Evolutionary conservation across 257 asterid genomes (phyloP), one percentile per base, ranked within the genome.

Genomic region (Solanum lycopersicoides): DNA sequence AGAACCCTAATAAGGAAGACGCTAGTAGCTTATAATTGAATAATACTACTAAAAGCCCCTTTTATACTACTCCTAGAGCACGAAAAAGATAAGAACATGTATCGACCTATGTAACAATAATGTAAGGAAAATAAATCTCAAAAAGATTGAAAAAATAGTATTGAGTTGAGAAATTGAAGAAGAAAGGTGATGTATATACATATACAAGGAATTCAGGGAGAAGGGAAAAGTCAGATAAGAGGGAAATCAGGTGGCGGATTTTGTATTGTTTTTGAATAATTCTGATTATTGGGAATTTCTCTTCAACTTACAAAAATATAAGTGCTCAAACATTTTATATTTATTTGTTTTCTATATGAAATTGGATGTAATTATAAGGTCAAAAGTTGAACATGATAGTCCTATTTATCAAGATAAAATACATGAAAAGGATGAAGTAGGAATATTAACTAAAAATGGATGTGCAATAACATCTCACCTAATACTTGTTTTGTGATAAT

Each of bases 211-310:
- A 56, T 56, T 20, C 7, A 56, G 11, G 12, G 25, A 56, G 30
- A 37, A 59, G 28, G 20, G 56, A n/a, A 12, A 83, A 56, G 68
- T 80, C 75, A 60, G 20, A 60, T 30, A 35, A 4, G 85, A 45
- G 18, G 16, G 18, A 84, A 84, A 84, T 47, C 87, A 65, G 80
- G 87, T 80, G 87, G 87, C 87, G 45, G 63, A 84, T 39, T 84
- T 84, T 84, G 87, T 39, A 42, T 84, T 37, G 66, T 66, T 65
- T 84, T 66, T 84, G 66, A 65, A 60, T 16, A 66, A 60, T 83
- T 5, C 7, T 35, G 39, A 5, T 35, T 35, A 35, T 35, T 72
- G 25, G 63, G 14, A 35, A 80, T 80, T 47, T 47, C 68, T 79
- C 28, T 9, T 16, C 14, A 47, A 79, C 84, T 79, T 45, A 1